Conservation (phyloP, 345 rosid genomes). For the Salix koriyanagi region DNA sequence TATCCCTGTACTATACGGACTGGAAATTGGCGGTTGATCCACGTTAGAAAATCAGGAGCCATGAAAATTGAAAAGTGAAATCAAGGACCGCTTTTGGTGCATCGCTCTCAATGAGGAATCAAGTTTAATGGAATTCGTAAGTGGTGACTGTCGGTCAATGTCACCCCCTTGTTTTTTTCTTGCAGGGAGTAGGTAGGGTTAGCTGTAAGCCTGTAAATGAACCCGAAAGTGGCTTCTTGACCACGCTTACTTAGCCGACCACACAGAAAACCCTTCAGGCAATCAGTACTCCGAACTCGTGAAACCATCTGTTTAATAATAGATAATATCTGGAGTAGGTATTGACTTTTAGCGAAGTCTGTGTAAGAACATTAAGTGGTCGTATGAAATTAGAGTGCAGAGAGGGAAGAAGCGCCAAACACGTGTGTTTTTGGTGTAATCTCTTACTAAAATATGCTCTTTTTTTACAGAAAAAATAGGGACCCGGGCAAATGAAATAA, state of each 20-base stretch:
- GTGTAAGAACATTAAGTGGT: neutral
- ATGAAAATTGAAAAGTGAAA: neutral
- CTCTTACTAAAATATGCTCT: neutral
- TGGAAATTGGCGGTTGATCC: neutral
- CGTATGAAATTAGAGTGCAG: neutral
- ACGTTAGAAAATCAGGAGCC: neutral
- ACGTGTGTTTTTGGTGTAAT: too few relatives aligned
- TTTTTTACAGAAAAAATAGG: neutral
- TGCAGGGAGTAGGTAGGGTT: conserved; percentile 6
- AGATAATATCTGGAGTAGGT: neutral
- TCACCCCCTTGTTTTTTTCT: neutral
- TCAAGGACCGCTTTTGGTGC: neutral
- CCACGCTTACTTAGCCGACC: neutral
- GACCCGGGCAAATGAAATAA: neutral
- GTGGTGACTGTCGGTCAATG: neutral
- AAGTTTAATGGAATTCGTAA: neutral
- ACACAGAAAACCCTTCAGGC: neutral
- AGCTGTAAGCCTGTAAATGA: neutral
- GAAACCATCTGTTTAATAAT: neutral
- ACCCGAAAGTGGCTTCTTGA: neutral
- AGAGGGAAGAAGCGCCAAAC: neutral
- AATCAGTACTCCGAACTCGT: neutral
- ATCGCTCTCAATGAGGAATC: neutral
- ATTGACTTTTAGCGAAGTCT: neutral
- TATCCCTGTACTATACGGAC: too few relatives aligned